phyloP scores from a whole-genome alignment of 2,329 filamentous ascomycete species.

The Plectosphaerella sp. region DNA sequence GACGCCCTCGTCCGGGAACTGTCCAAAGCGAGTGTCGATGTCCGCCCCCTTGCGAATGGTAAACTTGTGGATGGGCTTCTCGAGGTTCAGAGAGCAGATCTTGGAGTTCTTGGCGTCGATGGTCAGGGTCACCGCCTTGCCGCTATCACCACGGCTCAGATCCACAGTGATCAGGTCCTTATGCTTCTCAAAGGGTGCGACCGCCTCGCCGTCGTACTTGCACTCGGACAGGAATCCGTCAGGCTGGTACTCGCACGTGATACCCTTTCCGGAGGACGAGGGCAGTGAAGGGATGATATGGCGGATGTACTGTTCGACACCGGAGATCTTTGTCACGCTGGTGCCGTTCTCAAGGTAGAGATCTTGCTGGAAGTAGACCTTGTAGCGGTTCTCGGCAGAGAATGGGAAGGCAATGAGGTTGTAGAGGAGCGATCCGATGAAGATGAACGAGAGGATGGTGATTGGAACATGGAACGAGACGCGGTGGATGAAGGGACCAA shows the following conservation, averaged over 20 bases:
- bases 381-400: conserved; percentile 71
- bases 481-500: conserved; percentile 82
- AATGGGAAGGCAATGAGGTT: conserved; percentile 88
- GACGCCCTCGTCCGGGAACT: conserved; percentile 58
- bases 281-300: conserved; percentile 66
- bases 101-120: conserved; percentile 73
- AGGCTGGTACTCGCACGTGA: conserved; percentile 67
- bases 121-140: conserved; percentile 55
- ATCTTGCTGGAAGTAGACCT: conserved; percentile 81
- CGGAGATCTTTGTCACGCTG: conserved; percentile 65
- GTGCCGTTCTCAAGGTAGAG: conserved; percentile 71
- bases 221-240: conserved; percentile 54
- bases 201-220: conserved; percentile 58
- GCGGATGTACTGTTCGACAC: conserved; percentile 62
- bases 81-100: conserved; percentile 70
- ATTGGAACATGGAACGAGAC: conserved; percentile 78
- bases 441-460: conserved; percentile 64
- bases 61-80: conserved; percentile 62
- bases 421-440: conserved; percentile 74
- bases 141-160: conserved; percentile 30
- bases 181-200: conserved; percentile 50
- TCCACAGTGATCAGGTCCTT: conserved; percentile 65
- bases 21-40: conserved; percentile 61
- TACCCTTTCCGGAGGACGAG: conserved; percentile 58
- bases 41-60: conserved; percentile 55